Base-by-base conservation (phyloP, 495 filamentous ascomycete genomes). In the Penicillium soppii region DNA sequence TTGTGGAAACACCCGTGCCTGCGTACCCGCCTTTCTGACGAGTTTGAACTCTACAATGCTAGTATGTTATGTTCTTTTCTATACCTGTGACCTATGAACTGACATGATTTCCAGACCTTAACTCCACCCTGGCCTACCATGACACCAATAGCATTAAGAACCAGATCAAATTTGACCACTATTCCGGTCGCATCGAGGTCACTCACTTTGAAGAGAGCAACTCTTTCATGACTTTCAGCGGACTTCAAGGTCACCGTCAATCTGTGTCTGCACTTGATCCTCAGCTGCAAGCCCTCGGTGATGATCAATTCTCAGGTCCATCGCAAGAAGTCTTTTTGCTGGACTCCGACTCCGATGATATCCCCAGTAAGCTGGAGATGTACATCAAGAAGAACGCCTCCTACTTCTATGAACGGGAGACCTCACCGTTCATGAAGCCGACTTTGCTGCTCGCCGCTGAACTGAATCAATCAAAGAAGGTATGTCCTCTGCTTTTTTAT, bases 1-100 rank as follows among this genome's bases (percentile, higher is more conserved):
- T 68, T 94, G 3, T 95, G 90, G 90, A 88, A 85, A 56, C 78
- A 82, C 17, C 86, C 85, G 6, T 95, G 90, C 61, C 82, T 91
- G 35, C 81, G 89, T 21, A 89, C 84, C 1, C 85, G 84, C 21
- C 81, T 94, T 41, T 82, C 81, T 0, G 87, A 91, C 43, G 81
- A 87, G 58, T 82, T 90, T 52, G 82, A 87, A 40, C 69, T 91
- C 9, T 91, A 87, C 60, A 83, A 82, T 45, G 81, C 85, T 21
- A 82, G 83, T 54, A 69, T 27, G 70, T 69, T 37, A 23, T 46
- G 17, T n/a, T 48, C 12, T n/a, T 37, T 9, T 16, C 19, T 23
- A 12, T 12, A 30, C 9, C 32, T 47, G 42, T 16, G 7, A 16
- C 22, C 36, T 20, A 32, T 29, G 25, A 37, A 46, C 62, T 68